Percentiles rank a stretch among this genome's conserved stretches.
Evolutionary conservation across 129 eudicot genomes (phyloP).

Genomic region (Tagetes patula): DNA sequence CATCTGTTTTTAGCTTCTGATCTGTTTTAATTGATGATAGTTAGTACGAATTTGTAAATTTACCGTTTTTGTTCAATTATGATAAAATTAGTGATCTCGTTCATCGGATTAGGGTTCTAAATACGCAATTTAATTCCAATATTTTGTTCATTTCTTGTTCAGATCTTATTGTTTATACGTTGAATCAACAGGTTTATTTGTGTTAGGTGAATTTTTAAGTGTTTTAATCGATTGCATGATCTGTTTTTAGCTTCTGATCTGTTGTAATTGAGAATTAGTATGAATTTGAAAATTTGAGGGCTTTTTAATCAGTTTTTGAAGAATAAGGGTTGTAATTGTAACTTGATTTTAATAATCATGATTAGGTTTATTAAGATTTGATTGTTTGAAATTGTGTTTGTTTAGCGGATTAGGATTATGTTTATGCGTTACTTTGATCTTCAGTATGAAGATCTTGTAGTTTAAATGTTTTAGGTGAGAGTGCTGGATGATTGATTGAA

Average conservation of each 20-base stretch:
- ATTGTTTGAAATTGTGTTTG: neutral
- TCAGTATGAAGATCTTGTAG: neutral
- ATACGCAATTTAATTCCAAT: neutral
- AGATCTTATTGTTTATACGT: no score
- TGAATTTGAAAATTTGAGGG: no score
- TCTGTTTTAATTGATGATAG: neutral
- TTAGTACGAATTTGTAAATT: no score
- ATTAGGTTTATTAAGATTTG: neutral
- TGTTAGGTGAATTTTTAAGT: no score
- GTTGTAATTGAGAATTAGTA: no score
- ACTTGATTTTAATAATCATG: constrained; percentile 11
- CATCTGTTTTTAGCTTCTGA: neutral
- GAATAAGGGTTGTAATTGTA: neutral
- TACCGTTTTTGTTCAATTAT: no score
- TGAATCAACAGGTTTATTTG: no score
- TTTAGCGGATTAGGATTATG: constrained; percentile 16
- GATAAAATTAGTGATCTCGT: neutral
- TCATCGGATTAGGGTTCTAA: constrained; percentile 24
- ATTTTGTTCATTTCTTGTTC: no score
- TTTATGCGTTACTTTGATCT: constrained; percentile 7
- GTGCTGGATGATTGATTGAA: neutral
- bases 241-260: no score
- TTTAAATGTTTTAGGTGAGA: constrained; percentile 5
- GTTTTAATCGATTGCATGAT: no score
- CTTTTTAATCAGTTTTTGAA: no score